Evolutionary conservation across 306 rosid genomes (phyloP).

Genomic region (Bauhinia variegata): DNA sequence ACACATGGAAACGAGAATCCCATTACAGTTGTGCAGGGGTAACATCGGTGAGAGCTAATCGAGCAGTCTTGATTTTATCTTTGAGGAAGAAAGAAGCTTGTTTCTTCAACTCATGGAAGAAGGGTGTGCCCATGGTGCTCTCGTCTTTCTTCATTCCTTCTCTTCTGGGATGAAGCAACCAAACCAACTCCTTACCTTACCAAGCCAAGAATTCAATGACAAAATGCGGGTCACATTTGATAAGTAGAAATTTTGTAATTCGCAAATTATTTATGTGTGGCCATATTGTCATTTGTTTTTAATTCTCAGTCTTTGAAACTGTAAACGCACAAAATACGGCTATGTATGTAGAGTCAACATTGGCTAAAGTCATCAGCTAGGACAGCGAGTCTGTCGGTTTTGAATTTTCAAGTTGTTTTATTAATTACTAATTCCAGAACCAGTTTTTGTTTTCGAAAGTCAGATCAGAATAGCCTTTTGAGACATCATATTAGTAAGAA

Average conservation of each 20-base stretch:
- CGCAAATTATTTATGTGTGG: background rate
- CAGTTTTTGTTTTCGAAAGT: background rate
- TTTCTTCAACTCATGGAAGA: constrained; percentile 72
- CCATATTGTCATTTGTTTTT: constrained; percentile 28
- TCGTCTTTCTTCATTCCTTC: constrained; percentile 8
- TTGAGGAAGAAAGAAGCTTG: constrained; percentile 94
- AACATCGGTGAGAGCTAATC: constrained; percentile 95
- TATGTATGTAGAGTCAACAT: constrained; percentile 37
- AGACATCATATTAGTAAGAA: too few relatives aligned
- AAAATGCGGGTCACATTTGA: constrained; percentile 5
- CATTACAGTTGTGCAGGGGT: constrained; percentile 85
- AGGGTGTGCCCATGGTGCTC: constrained; percentile 56
- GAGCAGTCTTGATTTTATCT: constrained; percentile 89
- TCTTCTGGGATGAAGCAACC: constrained; percentile 1
- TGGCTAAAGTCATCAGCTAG: constrained; percentile 19
- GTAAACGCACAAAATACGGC: constrained; percentile 16
- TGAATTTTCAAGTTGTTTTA: constrained; percentile 32
- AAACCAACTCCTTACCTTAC: background rate
- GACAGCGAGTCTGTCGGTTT: constrained; percentile 22
- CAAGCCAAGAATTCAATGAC: constrained; percentile 41
- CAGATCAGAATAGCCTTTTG: too few relatives aligned
- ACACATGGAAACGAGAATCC: background rate
- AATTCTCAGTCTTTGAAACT: constrained; percentile 8
- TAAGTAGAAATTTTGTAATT: constrained; percentile 20
- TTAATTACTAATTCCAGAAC: background rate